Evolutionary conservation across 768 basidiomycete species (phyloP), one percentile per base, ranked within the genome.

Genomic region (Crassisporium funariophilum): DNA sequence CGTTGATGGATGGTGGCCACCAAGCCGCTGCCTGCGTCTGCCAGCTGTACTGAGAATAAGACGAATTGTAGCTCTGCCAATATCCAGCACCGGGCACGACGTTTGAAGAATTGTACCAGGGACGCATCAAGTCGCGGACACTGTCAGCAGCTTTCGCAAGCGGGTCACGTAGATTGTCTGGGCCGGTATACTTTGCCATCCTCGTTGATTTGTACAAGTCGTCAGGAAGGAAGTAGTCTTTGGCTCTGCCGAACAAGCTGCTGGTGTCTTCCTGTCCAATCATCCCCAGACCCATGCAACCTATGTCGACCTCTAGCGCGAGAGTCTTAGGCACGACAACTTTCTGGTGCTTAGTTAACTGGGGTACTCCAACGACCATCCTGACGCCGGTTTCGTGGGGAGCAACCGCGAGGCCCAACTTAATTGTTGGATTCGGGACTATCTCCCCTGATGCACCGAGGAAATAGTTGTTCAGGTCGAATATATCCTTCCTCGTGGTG

Each of bases 321-420:
- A 63, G 17, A 0, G 60, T 49, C 23, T 57, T 49, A 4, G 51
- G 35, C 13, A 63, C 44, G 27, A 35, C 36, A 19, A 59, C 52
- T 10, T 35, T 46, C 16, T 53, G 41, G 16, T 53, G 20, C 11
- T 44, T 29, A 0, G 16, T 2, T 20, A 60, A 46, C 10, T 56
- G 34, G 4, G 61, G 61, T 12, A 57, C 53, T 4, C 61, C 61
- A n/a, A 53, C n/a, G 15, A 57, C 20, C 39, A 52, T 46, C 37
- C 38, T 29, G 8, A 53, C 45, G n/a, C 59, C 59, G 8, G 35
- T 50, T 7, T 44, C 37, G 22, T 57, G 56, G 1, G 55, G 59
- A 6, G 47, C 4, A 25, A 57, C 29, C 15, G 51, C 60, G 13
- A 59, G 10, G 2, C 60, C 58, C 8, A 42, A 38, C 6, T 44